Evolutionary conservation across 1,139 yeast species (phyloP).

Genomic region (Wickerhamomyces sp.): DNA sequence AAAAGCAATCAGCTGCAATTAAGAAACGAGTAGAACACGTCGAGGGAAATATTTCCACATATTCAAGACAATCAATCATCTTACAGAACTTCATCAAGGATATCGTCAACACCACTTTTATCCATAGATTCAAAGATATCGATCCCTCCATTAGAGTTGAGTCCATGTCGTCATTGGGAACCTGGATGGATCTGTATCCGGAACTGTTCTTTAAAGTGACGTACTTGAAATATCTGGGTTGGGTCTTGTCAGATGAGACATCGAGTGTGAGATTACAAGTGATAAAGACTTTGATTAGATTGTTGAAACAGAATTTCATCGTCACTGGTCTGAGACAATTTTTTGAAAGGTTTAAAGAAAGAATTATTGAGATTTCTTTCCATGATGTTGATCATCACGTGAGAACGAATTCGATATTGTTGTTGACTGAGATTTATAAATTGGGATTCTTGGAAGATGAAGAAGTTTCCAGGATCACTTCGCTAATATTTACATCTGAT

Average conservation of each 20-base stretch:
- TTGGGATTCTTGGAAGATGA: conserved; percentile 60
- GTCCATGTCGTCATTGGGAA: conserved; percentile 56
- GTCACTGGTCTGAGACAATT: conserved; percentile 59
- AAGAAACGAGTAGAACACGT: conserved; percentile 39
- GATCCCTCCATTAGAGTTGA: conserved; percentile 69
- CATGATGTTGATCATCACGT: conserved; percentile 51
- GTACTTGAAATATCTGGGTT: conserved; percentile 73
- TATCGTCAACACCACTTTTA: conserved; percentile 60
- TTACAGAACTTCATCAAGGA: conserved; percentile 58
- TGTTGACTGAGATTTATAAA: conserved; percentile 51
- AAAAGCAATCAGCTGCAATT: conserved; percentile 28
- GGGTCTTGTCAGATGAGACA: conserved; percentile 73
- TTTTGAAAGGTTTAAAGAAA: conserved; percentile 61
- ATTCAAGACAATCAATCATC: conserved; percentile 47
- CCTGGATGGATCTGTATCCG: conserved; percentile 68
- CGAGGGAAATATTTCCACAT: conserved; percentile 40
- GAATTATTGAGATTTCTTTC: conserved; percentile 58
- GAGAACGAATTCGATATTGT: conserved; percentile 43
- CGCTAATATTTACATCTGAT: conserved; percentile 37
- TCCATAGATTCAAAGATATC: conserved; percentile 76
- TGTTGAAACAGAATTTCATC: conserved; percentile 36
- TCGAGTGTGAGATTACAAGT: conserved; percentile 62
- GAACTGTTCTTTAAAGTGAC: conserved; percentile 65
- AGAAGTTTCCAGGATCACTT: conserved; percentile 39
- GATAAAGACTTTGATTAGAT: conserved; percentile 46